These are phyloP conservation scores for Fraxinus ornus DNA, from an alignment of 305 asterid species.

Conservation along the genomic window DNA sequence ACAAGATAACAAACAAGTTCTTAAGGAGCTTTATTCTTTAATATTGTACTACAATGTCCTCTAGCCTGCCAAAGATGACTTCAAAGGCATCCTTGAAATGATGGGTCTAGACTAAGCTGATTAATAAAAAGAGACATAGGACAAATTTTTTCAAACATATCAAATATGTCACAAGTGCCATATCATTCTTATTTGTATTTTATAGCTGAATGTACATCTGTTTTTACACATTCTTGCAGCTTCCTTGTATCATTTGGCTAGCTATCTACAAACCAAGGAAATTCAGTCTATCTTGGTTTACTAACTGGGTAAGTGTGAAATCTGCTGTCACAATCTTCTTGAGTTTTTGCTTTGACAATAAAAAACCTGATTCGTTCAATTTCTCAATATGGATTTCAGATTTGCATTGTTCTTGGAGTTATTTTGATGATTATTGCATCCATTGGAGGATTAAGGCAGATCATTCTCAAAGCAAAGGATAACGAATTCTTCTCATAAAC, in stretches of 20 bases:
- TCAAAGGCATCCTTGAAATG: too few species aligned
- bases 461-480: conserved; percentile 22
- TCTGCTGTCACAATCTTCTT: neutral
- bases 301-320: too few species aligned
- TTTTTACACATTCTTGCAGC: too few species aligned
- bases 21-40: neutral
- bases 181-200: too few species aligned
- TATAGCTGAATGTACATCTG: too few species aligned
- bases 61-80: neutral
- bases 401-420: conserved; percentile 23
- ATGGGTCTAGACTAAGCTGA: neutral
- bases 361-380: neutral
- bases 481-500: conserved; percentile 20
- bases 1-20: neutral
- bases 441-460: conserved; percentile 36
- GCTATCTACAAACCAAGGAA: too few species aligned
- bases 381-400: conserved; percentile 22
- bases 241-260: too few species aligned
- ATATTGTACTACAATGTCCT: neutral
- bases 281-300: too few species aligned
- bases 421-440: conserved; percentile 25
- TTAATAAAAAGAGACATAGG: neutral
- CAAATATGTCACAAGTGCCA: neutral
- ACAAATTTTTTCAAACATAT: neutral
- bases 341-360: neutral